These are phyloP conservation scores for Penicillium ucsense DNA, from an alignment of 495 filamentous ascomycete species.

Conservation along the genomic window DNA sequence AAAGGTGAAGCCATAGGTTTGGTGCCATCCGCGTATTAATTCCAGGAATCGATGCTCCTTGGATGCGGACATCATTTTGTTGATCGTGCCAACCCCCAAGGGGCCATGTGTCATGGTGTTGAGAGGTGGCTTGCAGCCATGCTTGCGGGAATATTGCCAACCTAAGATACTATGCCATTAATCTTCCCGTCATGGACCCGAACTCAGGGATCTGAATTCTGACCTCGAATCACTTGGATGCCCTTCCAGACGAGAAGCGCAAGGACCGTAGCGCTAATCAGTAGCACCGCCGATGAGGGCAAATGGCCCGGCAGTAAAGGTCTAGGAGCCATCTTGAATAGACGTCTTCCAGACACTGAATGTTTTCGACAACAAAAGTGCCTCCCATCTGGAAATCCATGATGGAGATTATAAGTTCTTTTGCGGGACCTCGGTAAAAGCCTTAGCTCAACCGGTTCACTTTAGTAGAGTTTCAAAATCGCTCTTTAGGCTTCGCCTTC, in stretches of 20 bases:
- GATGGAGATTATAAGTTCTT: no score
- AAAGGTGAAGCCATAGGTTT: constrained; percentile 5
- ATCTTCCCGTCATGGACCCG: no score
- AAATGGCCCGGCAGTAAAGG: no score
- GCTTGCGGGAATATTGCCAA: constrained; percentile 4
- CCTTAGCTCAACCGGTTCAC: no score
- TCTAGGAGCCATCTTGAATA: background rate
- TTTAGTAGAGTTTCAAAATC: no score
- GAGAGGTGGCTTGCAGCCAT: constrained; percentile 2
- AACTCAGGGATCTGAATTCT: background rate
- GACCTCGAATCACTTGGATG: background rate
- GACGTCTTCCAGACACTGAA: background rate
- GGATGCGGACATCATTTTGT: background rate
- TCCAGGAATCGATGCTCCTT: constrained; percentile 1
- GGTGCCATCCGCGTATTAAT: constrained; percentile 5
- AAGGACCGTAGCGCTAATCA: background rate
- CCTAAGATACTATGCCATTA: background rate
- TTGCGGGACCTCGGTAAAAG: no score
- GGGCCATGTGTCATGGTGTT: constrained; percentile 1
- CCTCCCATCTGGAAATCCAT: no score
- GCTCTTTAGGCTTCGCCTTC: no score
- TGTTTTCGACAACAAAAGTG: no score
- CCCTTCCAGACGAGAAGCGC: background rate
- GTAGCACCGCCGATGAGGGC: background rate
- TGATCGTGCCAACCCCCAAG: constrained; percentile 1